phyloP scores from a whole-genome alignment of 495 filamentous ascomycete species.

The Pseudoneurospora amorphoporcata region DNA sequence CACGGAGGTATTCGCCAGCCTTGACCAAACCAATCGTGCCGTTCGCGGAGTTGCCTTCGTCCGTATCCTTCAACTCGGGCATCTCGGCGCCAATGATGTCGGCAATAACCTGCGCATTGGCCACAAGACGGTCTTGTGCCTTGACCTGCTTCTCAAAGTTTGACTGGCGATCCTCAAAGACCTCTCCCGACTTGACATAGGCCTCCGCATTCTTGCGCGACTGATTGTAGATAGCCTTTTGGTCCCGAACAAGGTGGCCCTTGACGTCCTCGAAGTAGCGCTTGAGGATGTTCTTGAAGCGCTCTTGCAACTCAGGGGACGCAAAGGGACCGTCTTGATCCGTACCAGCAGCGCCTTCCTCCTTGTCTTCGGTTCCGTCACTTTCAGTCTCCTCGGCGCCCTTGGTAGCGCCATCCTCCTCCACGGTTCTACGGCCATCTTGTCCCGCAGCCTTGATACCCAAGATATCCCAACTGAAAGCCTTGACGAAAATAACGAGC shows the following conservation, averaged over 20 bases:
- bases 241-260: slow-evolving; percentile 75
- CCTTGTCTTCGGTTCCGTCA: slow-evolving; percentile 37
- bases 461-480: slow-evolving; percentile 90
- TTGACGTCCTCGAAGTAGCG: slow-evolving; percentile 94
- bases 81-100: slow-evolving; percentile 87
- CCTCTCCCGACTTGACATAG: slow-evolving; percentile 96
- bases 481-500: slow-evolving; percentile 89
- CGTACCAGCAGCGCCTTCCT: slow-evolving; percentile 31
- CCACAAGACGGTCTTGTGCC: slow-evolving; percentile 77
- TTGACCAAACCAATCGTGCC: slow-evolving; percentile 88
- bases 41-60: slow-evolving; percentile 52
- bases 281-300: slow-evolving; percentile 78
- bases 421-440: slow-evolving; percentile 73
- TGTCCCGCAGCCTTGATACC: slow-evolving; percentile 59
- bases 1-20: slow-evolving; percentile 83
- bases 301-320: slow-evolving; percentile 64
- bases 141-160: slow-evolving; percentile 92
- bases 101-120: slow-evolving; percentile 84
- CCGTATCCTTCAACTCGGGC: slow-evolving; percentile 81
- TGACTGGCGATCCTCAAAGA: slow-evolving; percentile 94
- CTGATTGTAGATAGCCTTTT: slow-evolving; percentile 73
- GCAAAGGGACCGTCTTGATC: slow-evolving; percentile 61
- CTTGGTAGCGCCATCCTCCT: slow-evolving; percentile 70
- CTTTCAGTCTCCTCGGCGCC: slow-evolving; percentile 36
- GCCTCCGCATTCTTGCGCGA: slow-evolving; percentile 92